A percentile compares a stretch with the other conserved stretches of the same genome.
Evolutionary conservation across 176 grass and related monocot genomes (phyloP).

Genomic region (Oryza meyeriana): DNA sequence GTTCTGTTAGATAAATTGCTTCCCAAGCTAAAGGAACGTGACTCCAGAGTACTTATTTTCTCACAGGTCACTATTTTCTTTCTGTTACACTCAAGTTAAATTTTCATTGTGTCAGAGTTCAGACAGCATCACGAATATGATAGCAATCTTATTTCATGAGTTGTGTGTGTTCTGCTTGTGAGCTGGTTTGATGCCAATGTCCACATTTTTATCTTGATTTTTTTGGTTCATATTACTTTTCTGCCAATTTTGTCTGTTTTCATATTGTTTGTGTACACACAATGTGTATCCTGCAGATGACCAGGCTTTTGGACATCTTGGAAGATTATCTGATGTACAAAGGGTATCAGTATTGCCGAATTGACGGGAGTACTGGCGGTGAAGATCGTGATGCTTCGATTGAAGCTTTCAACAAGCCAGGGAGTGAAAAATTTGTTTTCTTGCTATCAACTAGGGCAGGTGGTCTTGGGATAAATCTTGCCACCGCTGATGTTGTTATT

Average conservation of each 20-base stretch:
- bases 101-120: not conserved
- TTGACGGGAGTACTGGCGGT: constrained; percentile 69
- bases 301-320: constrained; percentile 72
- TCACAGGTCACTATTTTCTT: constrained; percentile 51
- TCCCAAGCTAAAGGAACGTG: constrained; percentile 74
- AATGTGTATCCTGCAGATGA: constrained; percentile 54
- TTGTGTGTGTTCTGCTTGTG: constrained; percentile 6
- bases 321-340: constrained; percentile 71
- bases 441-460: constrained; percentile 75
- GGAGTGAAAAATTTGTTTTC: constrained; percentile 69
- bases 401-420: constrained; percentile 62
- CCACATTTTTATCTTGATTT: constrained; percentile 8
- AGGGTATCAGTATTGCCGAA: constrained; percentile 61
- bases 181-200: constrained; percentile 2
- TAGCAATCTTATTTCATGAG: not conserved
- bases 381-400: constrained; percentile 75
- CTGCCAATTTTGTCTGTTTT: not conserved
- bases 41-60: constrained; percentile 78
- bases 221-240: not conserved
- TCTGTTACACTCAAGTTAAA: not conserved
- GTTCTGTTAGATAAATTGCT: constrained; percentile 74
- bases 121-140: not conserved
- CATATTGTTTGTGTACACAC: not conserved
- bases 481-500: constrained; percentile 79
- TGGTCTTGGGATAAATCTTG: constrained; percentile 74